Evolutionary conservation across 495 filamentous ascomycete species (phyloP), one percentile per base, ranked within the genome.

Genomic region (Poronia punctata): DNA sequence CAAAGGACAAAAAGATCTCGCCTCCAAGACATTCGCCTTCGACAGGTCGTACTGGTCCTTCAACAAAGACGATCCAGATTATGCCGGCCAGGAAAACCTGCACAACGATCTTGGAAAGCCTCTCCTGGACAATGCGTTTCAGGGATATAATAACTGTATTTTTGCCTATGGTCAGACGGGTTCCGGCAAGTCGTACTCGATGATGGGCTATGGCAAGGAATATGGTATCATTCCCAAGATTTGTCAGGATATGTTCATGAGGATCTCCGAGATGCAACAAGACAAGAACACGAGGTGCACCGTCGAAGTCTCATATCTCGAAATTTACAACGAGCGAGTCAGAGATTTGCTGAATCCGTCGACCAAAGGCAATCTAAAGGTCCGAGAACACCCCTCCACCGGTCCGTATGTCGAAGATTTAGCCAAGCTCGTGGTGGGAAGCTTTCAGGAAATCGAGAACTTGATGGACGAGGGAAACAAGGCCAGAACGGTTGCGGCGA

Each of bases 391-490:
- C 70, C 92, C 93, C 6, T 89, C 90, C 5, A 95, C 92, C 1
- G 92, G 92, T 43, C 92, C 92, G 0, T 99, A 99, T 53, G 93
- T 99, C 9, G 92, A 99, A 60, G 92, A 99, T 67, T 70, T 99
- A 49, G 89, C 92, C 30, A 99, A 96, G 53, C 64, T 99, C 26
- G 88, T 93, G n/a, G 92, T 99, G n/a, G 78, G 87, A 38, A 90
- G 87, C 15, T 98, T 98, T 57, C 74, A 80, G 32, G 92, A 97
- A 59, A 97, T 97, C 52, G 92, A 97, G 54, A 78, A 94, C 54
- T 68, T 99, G 53, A 97, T 99, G 93, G 93, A 97, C 63, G 92
- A 97, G 65, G 93, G 93, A 50, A 97, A 97, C 66, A 97, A 97
- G 60, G 93, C 93, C 5, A 72, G 93, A 68, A 99, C 93, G 14